Evolutionary conservation across 1,284 basidiomycete genomes (phyloP).

Genomic region (Dichomitus squalens): DNA sequence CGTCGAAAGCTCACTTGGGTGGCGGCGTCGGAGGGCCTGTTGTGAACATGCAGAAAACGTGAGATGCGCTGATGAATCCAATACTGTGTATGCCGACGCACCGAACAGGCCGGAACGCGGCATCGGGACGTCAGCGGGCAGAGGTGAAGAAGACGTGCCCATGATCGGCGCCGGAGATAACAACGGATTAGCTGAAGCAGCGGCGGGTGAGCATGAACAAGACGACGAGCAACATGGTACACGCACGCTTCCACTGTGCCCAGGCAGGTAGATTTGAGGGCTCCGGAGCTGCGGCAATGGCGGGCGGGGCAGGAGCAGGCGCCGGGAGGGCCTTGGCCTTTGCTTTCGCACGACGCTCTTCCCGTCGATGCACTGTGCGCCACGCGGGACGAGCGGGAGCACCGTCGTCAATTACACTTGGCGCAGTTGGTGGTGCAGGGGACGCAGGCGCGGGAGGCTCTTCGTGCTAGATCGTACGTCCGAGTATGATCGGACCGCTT

Average conservation of each 20-base stretch:
- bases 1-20: conserved; percentile 45
- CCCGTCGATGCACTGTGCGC: conserved; percentile 67
- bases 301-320: conserved; percentile 42
- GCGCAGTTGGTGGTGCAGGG: conserved; percentile 33
- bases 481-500: not conserved
- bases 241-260: conserved; percentile 77
- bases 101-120: conserved; percentile 64
- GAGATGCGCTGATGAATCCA: not conserved
- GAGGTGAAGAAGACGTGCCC: conserved; percentile 36
- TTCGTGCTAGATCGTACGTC: conserved; percentile 13
- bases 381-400: conserved; percentile 65
- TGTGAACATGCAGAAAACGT: not conserved
- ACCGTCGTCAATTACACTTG: conserved; percentile 38
- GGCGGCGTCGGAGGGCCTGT: conserved; percentile 61
- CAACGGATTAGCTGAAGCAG: conserved; percentile 52
- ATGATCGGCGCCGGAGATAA: conserved; percentile 49
- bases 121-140: conserved; percentile 41
- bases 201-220: not conserved
- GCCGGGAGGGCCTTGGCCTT: conserved; percentile 43
- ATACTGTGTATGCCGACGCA: conserved; percentile 28
- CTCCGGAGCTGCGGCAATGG: conserved; percentile 34
- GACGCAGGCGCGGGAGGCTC: conserved; percentile 22
- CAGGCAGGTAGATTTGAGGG: conserved; percentile 62
- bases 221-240: not conserved
- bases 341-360: conserved; percentile 45